phyloP scores from a whole-genome alignment of 768 basidiomycete genomes.

The Naganishia onofrii region DNA sequence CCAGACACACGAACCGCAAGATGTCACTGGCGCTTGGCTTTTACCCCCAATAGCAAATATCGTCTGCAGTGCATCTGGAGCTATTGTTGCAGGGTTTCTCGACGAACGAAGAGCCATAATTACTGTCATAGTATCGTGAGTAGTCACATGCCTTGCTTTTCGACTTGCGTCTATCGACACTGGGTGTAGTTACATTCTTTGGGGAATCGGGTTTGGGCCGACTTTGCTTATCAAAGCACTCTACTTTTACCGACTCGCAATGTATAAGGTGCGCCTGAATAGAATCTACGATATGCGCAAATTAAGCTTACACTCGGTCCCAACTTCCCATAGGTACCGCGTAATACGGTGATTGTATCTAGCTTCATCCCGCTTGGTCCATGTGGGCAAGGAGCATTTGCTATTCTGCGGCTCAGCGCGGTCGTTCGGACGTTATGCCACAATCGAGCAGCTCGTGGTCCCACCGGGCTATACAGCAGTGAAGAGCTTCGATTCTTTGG shows the following conservation, averaged over 20 bases:
- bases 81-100: slow-evolving; percentile 60
- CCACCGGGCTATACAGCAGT: slow-evolving; percentile 8
- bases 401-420: slow-evolving; percentile 42
- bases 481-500: slow-evolving; percentile 29
- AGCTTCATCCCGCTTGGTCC: slow-evolving; percentile 72
- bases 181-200: slow-evolving; percentile 51
- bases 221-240: slow-evolving; percentile 67
- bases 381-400: slow-evolving; percentile 62
- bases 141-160: background rate
- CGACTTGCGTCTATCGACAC: too few relatives aligned
- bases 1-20: slow-evolving; percentile 61
- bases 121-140: slow-evolving; percentile 57
- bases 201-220: slow-evolving; percentile 60
- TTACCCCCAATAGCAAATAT: slow-evolving; percentile 72
- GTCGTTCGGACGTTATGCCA: slow-evolving; percentile 32
- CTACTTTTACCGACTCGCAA: slow-evolving; percentile 63
- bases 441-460: background rate
- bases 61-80: slow-evolving; percentile 69
- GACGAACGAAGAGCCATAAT: slow-evolving; percentile 58
- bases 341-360: slow-evolving; percentile 8
- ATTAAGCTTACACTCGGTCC: background rate
- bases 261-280: slow-evolving; percentile 36
- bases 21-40: slow-evolving; percentile 67
- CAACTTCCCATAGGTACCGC: background rate
- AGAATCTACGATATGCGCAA: too few relatives aligned